These are phyloP conservation scores for Kuraishia cidri DNA, from an alignment of 805 yeast species.

Conservation along the genomic window DNA sequence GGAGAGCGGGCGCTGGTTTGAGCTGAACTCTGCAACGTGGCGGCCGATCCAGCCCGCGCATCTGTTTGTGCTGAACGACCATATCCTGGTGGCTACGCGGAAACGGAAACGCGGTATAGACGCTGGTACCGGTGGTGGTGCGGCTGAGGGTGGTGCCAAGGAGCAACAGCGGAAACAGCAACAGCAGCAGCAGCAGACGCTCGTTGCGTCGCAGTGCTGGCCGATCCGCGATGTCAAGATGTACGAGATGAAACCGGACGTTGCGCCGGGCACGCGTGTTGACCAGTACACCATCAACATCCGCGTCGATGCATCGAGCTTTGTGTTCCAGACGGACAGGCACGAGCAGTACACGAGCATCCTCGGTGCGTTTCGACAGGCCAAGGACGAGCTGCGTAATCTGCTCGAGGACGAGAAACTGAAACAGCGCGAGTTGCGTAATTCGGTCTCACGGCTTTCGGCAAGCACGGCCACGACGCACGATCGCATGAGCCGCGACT, in stretches of 20 bases:
- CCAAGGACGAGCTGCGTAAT: slow-evolving; percentile 50
- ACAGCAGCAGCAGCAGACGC: slow-evolving; percentile 6
- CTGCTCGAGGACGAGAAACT: slow-evolving; percentile 40
- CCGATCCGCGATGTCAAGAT: slow-evolving; percentile 55
- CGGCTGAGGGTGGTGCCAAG: slow-evolving; percentile 11
- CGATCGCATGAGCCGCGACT: slow-evolving; percentile 15
- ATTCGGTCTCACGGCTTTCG: slow-evolving; percentile 33
- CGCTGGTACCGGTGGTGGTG: slow-evolving; percentile 17
- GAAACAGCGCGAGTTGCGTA: slow-evolving; percentile 31
- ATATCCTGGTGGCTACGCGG: slow-evolving; percentile 63
- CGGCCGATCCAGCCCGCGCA: slow-evolving; percentile 72
- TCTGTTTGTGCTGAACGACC: slow-evolving; percentile 69
- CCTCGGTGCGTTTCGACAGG: slow-evolving; percentile 46
- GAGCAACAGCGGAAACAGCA: slow-evolving; percentile 12
- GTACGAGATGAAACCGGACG: slow-evolving; percentile 20
- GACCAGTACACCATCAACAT: slow-evolving; percentile 12
- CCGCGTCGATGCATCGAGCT: slow-evolving; percentile 21
- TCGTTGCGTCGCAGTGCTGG: slow-evolving; percentile 74
- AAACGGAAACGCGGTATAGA: slow-evolving; percentile 20
- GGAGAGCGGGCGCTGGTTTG: slow-evolving; percentile 82
- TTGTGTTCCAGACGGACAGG: slow-evolving; percentile 53
- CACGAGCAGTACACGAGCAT: slow-evolving; percentile 47
- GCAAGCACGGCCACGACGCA: slow-evolving; percentile 7
- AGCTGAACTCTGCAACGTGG: slow-evolving; percentile 78
- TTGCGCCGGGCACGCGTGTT: slow-evolving; percentile 1